Conservation (phyloP, 2,329 filamentous ascomycete species). For the Penicillium glabrum region DNA sequence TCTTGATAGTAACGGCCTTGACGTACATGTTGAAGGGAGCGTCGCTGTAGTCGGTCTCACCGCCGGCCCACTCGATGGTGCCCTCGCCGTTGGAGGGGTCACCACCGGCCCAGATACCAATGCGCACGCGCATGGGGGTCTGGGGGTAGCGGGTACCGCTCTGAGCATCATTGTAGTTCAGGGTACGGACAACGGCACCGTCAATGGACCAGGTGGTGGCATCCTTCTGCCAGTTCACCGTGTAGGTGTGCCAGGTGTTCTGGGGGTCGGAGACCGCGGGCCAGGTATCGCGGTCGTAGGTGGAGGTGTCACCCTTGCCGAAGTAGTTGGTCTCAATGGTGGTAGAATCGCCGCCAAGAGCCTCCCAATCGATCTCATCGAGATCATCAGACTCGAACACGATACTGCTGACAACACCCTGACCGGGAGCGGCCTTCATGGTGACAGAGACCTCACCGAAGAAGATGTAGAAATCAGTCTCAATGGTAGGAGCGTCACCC, state of each 20-base stretch:
- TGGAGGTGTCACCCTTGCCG: slow-evolving; percentile 77
- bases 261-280: slow-evolving; percentile 64
- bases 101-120: slow-evolving; percentile 71
- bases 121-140: slow-evolving; percentile 69
- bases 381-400: slow-evolving; percentile 91
- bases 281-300: slow-evolving; percentile 82
- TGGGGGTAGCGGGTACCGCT: slow-evolving; percentile 65
- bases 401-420: slow-evolving; percentile 87
- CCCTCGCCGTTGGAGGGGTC: slow-evolving; percentile 39
- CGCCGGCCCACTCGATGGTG: slow-evolving; percentile 70
- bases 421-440: slow-evolving; percentile 81
- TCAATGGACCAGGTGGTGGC: slow-evolving; percentile 66
- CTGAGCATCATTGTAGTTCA: slow-evolving; percentile 60
- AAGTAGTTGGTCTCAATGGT: slow-evolving; percentile 86
- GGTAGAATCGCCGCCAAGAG: slow-evolving; percentile 35
- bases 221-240: slow-evolving; percentile 66
- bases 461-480: slow-evolving; percentile 96
- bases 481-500: slow-evolving; percentile 83
- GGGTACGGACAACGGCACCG: slow-evolving; percentile 59
- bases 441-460: slow-evolving; percentile 86
- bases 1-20: slow-evolving; percentile 58
- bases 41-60: slow-evolving; percentile 63
- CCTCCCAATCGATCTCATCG: slow-evolving; percentile 86
- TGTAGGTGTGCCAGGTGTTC: slow-evolving; percentile 46
- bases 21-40: slow-evolving; percentile 75